Percentiles rank a stretch among this genome's conserved stretches.
These are phyloP conservation scores for Globisporangium solare DNA, from an alignment of 352 stramenopile species.

Conservation along the genomic window DNA sequence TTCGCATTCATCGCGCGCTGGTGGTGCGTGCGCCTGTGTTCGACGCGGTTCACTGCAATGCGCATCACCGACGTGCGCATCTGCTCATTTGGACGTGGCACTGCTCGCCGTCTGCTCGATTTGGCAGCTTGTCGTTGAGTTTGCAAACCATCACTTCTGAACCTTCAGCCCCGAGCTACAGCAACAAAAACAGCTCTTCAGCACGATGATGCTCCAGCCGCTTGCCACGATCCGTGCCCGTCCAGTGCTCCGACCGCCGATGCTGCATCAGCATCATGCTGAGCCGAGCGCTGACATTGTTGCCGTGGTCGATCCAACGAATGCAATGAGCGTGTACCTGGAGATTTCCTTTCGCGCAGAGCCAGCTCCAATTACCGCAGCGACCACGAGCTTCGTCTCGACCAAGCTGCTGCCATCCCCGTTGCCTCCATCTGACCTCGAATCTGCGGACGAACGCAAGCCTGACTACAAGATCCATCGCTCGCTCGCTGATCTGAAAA, in stretches of 20 bases:
- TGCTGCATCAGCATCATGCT: background rate
- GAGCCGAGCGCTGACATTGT: slow-evolving; percentile 10
- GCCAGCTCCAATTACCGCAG: background rate
- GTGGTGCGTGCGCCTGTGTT: too few species aligned
- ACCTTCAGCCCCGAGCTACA: background rate
- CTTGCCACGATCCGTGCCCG: background rate
- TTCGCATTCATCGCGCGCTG: background rate
- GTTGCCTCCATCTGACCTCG: background rate
- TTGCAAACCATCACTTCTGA: background rate
- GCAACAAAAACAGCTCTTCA: background rate
- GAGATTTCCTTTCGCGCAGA: slow-evolving; percentile 7
- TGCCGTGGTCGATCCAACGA: slow-evolving; percentile 2
- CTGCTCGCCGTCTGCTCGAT: too few species aligned
- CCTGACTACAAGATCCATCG: slow-evolving; percentile 9
- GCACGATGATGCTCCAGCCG: slow-evolving; percentile 5
- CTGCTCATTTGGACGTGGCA: too few species aligned
- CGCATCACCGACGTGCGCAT: too few species aligned
- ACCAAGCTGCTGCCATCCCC: background rate
- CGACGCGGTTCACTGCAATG: too few species aligned
- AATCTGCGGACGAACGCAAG: slow-evolving; percentile 1
- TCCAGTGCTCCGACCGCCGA: background rate
- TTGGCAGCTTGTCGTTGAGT: background rate
- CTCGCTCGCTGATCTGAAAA: slow-evolving; percentile 8
- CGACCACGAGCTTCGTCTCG: slow-evolving; percentile 4
- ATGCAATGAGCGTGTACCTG: slow-evolving; percentile 4